Conservation (phyloP, 306 rosid genomes). For the Citrullus amarus region DNA sequence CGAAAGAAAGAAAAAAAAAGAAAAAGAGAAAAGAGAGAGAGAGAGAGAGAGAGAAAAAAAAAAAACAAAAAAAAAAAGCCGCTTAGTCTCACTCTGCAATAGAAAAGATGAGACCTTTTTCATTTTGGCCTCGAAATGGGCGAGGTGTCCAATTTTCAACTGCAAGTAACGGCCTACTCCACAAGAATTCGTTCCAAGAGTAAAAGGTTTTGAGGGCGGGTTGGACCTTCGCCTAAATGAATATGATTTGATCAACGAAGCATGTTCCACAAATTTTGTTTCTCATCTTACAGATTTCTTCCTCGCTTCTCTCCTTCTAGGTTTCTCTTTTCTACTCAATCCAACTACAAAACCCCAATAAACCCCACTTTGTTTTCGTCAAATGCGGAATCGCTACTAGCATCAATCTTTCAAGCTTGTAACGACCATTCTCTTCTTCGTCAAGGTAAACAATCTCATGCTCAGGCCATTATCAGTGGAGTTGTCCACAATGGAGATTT, state of each 20-base stretch:
- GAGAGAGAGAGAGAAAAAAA: too few relatives aligned
- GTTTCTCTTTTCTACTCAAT: slow-evolving; percentile 1
- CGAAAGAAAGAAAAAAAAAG: too few relatives aligned
- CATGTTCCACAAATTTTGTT: not conserved
- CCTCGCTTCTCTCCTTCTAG: not conserved
- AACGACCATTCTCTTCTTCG: slow-evolving; percentile 28
- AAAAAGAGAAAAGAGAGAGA: too few relatives aligned
- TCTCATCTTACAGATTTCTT: not conserved
- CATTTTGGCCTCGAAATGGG: too few relatives aligned
- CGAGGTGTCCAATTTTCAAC: too few relatives aligned
- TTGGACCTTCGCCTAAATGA: not conserved
- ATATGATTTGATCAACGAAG: not conserved
- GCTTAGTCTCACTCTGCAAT: too few relatives aligned
- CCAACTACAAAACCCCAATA: not conserved
- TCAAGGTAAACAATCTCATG: slow-evolving; percentile 55
- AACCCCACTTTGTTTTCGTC: not conserved
- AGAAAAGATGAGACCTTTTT: too few relatives aligned
- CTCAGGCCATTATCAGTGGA: slow-evolving; percentile 41
- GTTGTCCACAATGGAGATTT: slow-evolving; percentile 15
- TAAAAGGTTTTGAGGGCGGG: not conserved
- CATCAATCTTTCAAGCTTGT: slow-evolving; percentile 29
- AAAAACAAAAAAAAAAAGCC: too few relatives aligned
- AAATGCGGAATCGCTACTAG: not conserved
- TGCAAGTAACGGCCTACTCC: too few relatives aligned
- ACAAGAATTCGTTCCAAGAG: too few relatives aligned